Percentiles rank a stretch among this genome's conserved stretches.
Conservation (phyloP, 2,329 filamentous ascomycete genomes). For the Rhynchosporium secalis region DNA sequence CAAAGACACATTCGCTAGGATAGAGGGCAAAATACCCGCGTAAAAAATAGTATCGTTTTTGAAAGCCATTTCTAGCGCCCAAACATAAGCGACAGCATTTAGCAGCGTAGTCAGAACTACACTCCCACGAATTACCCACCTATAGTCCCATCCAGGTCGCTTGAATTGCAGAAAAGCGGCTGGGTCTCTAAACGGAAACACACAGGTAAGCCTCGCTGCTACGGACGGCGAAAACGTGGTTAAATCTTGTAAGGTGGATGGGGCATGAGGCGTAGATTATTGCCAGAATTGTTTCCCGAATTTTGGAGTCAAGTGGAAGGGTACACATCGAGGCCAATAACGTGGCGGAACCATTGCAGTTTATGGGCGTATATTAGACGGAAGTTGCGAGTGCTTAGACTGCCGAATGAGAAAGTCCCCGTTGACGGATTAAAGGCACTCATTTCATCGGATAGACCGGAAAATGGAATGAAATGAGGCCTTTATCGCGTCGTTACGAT, state of each 20-base stretch:
- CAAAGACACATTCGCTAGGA: background rate
- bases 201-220: constrained; percentile 1
- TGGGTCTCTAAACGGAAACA: constrained; percentile 7
- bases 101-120: background rate
- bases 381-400: background rate
- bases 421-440: background rate
- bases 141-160: background rate
- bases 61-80: constrained; percentile 3
- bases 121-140: constrained; percentile 1
- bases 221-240: background rate
- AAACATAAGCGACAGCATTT: constrained; percentile 3
- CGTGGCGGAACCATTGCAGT: constrained; percentile 8
- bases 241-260: background rate
- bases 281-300: constrained; percentile 6
- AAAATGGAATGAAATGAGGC: background rate
- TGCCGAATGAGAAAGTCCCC: background rate
- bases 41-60: background rate
- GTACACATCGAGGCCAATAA: background rate
- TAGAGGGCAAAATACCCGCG: background rate
- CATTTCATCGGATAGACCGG: background rate
- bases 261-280: background rate
- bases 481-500: too few species aligned
- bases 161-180: background rate
- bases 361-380: constrained; percentile 7
- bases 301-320: constrained; percentile 1